These are phyloP conservation scores for Mallotus nudiflorus DNA, from an alignment of 345 rosid species.

Conservation along the genomic window DNA sequence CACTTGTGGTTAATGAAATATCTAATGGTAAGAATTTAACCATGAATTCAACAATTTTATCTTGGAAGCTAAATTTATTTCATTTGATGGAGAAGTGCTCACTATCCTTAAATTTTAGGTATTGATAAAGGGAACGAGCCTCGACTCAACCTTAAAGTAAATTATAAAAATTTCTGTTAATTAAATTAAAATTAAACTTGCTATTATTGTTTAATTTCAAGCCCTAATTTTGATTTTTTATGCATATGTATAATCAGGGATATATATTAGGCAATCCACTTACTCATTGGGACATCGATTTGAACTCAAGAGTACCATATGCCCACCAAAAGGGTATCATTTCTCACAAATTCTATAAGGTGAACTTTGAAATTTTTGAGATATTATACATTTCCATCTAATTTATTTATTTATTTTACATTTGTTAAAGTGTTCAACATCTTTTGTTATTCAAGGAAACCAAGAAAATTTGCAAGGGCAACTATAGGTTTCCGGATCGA, in stretches of 20 bases:
- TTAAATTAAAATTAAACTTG: neutral
- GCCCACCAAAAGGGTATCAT: conserved; percentile 7
- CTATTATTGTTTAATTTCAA: neutral
- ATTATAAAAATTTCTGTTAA: neutral
- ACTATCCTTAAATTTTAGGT: neutral
- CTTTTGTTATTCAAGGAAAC: neutral
- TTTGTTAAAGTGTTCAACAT: neutral
- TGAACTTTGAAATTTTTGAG: neutral
- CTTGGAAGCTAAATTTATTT: neutral
- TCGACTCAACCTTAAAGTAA: conserved; percentile 19
- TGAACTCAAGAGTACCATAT: conserved; percentile 4
- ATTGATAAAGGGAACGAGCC: conserved; percentile 20
- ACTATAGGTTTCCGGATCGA: conserved; percentile 3
- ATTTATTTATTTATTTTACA: neutral
- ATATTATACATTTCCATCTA: neutral
- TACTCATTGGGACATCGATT: neutral
- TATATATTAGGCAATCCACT: conserved; percentile 9
- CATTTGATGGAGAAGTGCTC: neutral
- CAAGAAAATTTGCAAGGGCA: conserved; percentile 8
- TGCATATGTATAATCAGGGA: neutral
- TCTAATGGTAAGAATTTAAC: conserved; percentile 13
- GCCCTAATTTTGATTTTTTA: too few relatives aligned
- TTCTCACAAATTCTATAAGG: neutral
- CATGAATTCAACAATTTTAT: neutral
- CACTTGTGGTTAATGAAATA: conserved; percentile 19